Conservation (phyloP, 2,329 filamentous ascomycete species). For the Canariomyces notabilis region DNA sequence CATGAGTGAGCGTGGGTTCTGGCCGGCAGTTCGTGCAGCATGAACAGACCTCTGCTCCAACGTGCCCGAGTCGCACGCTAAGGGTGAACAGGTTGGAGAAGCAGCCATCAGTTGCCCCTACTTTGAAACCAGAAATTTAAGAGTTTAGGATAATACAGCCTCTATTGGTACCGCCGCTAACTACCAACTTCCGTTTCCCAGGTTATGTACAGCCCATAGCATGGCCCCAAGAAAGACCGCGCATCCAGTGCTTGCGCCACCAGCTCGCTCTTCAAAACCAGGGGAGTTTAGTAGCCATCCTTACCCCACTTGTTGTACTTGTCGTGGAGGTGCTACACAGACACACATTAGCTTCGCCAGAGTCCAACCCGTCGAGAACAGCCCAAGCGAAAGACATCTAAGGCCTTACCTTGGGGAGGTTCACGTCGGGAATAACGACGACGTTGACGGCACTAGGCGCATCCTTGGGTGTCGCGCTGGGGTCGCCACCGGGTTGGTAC, state of each 20-base stretch:
- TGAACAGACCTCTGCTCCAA: too few relatives aligned
- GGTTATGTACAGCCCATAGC: slow-evolving; percentile 21
- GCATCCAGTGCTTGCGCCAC: background rate
- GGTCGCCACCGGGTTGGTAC: slow-evolving; percentile 83
- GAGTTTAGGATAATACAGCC: slow-evolving; percentile 22
- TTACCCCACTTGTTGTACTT: slow-evolving; percentile 99
- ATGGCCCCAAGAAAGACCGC: background rate
- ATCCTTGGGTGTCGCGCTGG: slow-evolving; percentile 69
- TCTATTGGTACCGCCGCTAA: slow-evolving; percentile 14
- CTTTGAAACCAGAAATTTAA: slow-evolving; percentile 8
- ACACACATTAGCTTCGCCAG: slow-evolving; percentile 7
- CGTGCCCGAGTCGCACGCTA: too few relatives aligned
- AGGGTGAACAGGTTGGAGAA: too few relatives aligned
- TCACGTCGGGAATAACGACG: slow-evolving; percentile 90
- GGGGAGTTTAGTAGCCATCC: slow-evolving; percentile 68
- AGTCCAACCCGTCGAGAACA: background rate
- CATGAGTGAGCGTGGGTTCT: too few relatives aligned
- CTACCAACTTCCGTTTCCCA: slow-evolving; percentile 2
- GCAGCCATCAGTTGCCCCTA: too few relatives aligned
- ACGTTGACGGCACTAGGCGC: slow-evolving; percentile 94
- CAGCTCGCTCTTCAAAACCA: background rate
- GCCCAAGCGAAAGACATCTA: too few relatives aligned
- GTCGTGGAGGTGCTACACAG: slow-evolving; percentile 74
- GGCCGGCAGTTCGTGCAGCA: too few relatives aligned
- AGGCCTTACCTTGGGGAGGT: slow-evolving; percentile 70